A percentile compares a stretch with the other conserved stretches of the same genome.
Evolutionary conservation across 768 basidiomycete genomes (phyloP).

Genomic region (Clavaria fumosa): DNA sequence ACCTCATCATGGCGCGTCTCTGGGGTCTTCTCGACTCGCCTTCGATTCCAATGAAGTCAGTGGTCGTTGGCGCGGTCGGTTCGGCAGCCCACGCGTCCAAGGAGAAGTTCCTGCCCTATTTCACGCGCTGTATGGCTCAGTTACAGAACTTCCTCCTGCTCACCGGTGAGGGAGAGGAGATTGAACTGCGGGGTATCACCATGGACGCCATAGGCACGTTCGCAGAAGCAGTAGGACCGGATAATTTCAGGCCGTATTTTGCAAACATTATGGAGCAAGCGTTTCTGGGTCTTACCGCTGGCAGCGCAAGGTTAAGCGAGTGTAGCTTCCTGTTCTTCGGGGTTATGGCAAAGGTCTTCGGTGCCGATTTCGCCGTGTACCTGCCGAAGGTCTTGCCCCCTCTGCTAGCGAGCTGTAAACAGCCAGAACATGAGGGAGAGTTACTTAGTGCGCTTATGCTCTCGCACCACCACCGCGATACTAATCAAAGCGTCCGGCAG

Average conservation of each 20-base stretch:
- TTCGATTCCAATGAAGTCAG: slow-evolving; percentile 76
- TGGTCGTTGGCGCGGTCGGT: slow-evolving; percentile 95
- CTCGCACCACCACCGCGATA: slow-evolving; percentile 1
- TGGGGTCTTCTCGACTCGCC: slow-evolving; percentile 75
- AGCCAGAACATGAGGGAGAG: slow-evolving; percentile 66
- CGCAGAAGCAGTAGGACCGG: slow-evolving; percentile 90
- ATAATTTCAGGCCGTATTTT: slow-evolving; percentile 91
- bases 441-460: slow-evolving; percentile 25
- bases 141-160: slow-evolving; percentile 82
- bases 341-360: slow-evolving; percentile 95
- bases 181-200: slow-evolving; percentile 88
- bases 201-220: slow-evolving; percentile 99
- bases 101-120: slow-evolving; percentile 83
- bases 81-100: slow-evolving; percentile 96
- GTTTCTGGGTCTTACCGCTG: slow-evolving; percentile 77
- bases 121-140: slow-evolving; percentile 78
- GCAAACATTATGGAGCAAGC: slow-evolving; percentile 92
- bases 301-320: slow-evolving; percentile 77
- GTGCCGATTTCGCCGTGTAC: slow-evolving; percentile 83
- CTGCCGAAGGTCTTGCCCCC: slow-evolving; percentile 76
- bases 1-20: slow-evolving; percentile 89
- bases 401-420: slow-evolving; percentile 67
- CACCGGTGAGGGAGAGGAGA: slow-evolving; percentile 79
- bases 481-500: slow-evolving; percentile 5
- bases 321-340: slow-evolving; percentile 98